A percentile compares a stretch with the other conserved stretches of the same genome.
These are phyloP conservation scores for Dalbergia cultrata DNA, from an alignment of 306 rosid species.

Conservation along the genomic window DNA sequence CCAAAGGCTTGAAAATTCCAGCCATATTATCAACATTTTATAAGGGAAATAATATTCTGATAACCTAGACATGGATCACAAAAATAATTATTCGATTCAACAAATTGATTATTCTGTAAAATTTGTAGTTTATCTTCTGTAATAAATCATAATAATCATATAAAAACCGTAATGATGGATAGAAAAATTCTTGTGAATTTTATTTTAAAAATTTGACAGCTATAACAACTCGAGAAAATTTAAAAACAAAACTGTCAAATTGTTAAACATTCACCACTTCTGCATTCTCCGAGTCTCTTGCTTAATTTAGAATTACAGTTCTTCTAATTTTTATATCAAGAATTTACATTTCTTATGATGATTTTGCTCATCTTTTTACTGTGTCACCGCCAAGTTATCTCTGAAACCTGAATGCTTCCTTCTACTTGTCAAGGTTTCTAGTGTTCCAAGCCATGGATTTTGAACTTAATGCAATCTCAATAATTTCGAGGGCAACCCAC, in stretches of 20 bases:
- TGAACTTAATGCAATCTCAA: neutral
- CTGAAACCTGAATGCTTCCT: neutral
- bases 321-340: no score
- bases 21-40: no score
- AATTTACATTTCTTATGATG: neutral
- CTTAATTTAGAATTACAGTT: no score
- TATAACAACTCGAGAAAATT: no score
- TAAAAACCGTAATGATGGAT: neutral
- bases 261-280: no score
- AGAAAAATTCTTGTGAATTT: neutral
- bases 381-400: no score
- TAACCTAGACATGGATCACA: neutral
- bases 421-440: neutral
- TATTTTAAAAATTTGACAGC: no score
- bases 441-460: neutral
- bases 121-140: neutral
- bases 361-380: no score
- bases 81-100: neutral
- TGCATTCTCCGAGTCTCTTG: no score
- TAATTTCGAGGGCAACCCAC: neutral
- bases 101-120: neutral
- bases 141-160: neutral
- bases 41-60: neutral
- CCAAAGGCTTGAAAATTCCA: no score
- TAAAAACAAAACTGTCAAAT: no score